These are phyloP conservation scores for Hygrocybe punicea DNA, from an alignment of 768 basidiomycete genomes.

Conservation along the genomic window DNA sequence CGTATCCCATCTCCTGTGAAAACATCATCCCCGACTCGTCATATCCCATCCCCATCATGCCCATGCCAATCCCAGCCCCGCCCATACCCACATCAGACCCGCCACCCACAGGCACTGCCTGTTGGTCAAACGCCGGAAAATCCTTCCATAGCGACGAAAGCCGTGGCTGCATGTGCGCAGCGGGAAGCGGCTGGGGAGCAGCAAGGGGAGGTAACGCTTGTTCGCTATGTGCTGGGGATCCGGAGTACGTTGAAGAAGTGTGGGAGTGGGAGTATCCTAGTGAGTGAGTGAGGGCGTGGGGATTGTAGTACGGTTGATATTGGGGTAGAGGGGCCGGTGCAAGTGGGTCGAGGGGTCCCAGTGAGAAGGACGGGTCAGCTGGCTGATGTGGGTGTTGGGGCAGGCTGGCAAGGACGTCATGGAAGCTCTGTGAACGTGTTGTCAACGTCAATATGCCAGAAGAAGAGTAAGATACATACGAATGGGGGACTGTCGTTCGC, in stretches of 20 bases:
- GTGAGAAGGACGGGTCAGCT: constrained; percentile 9
- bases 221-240: constrained; percentile 36
- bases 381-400: constrained; percentile 19
- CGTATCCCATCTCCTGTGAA: not conserved
- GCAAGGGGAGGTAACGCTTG: constrained; percentile 11
- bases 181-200: constrained; percentile 22
- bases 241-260: constrained; percentile 44
- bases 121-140: not conserved
- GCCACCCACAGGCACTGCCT: not conserved
- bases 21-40: not conserved
- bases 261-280: constrained; percentile 25
- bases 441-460: not conserved
- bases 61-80: not conserved
- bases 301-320: not conserved
- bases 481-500: constrained; percentile 7
- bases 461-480: constrained; percentile 6
- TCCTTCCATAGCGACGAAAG: not conserved
- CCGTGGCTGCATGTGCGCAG: not conserved
- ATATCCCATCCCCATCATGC: not conserved
- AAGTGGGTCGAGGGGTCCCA: constrained; percentile 27
- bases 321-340: constrained; percentile 9
- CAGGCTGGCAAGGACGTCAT: constrained; percentile 23
- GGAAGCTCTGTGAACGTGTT: constrained; percentile 18
- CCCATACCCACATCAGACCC: not conserved
- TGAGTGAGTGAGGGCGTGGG: constrained; percentile 13